Evolutionary conservation across 306 rosid species (phyloP).

Genomic region (Glycine tomentella): DNA sequence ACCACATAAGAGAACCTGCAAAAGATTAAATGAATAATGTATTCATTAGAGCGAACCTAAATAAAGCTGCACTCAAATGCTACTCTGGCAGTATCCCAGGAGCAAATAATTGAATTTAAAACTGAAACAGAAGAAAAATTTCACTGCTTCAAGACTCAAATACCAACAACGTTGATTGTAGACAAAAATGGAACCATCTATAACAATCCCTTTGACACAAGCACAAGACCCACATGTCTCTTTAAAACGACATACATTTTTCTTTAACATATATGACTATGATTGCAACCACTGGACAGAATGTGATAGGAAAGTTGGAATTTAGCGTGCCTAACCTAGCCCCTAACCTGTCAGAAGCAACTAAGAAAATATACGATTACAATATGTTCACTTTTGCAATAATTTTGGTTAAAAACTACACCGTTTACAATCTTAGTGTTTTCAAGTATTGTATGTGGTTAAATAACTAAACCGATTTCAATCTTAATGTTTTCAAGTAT

Average conservation of each 20-base stretch:
- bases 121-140: not conserved
- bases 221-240: conserved; percentile 36
- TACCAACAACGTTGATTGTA: not conserved
- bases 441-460: not conserved
- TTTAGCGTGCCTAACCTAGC: conserved; percentile 35
- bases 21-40: not conserved
- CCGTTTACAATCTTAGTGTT: conserved; percentile 1
- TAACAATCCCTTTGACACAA: conserved; percentile 16
- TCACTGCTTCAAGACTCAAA: conserved; percentile 8
- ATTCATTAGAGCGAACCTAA: conserved; percentile 8
- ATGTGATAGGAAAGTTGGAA: conserved; percentile 25
- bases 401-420: not conserved
- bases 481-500: not conserved
- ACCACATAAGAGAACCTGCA: conserved; percentile 31
- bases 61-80: not conserved
- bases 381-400: not conserved
- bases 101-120: conserved; percentile 16
- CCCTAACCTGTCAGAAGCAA: conserved; percentile 20
- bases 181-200: conserved; percentile 39
- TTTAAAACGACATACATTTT: conserved; percentile 10
- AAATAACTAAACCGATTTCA: no score
- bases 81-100: conserved; percentile 25
- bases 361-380: conserved; percentile 6
- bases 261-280: not conserved
- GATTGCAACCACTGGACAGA: conserved; percentile 7